Base-by-base conservation (phyloP, 129 eudicot species). In the Escallonia rubra region DNA sequence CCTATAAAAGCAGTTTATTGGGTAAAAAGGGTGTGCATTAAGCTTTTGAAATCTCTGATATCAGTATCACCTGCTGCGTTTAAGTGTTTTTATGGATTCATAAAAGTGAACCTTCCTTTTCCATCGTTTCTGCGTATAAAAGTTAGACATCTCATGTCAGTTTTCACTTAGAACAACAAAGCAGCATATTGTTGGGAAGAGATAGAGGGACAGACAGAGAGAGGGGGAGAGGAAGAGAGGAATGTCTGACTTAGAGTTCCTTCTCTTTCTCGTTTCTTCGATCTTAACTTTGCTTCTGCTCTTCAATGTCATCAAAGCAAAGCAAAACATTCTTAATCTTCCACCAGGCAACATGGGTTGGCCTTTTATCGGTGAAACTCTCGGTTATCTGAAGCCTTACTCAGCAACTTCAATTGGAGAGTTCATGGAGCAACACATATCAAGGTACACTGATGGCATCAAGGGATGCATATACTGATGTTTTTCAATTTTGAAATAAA, bases 291-390 rank as follows among this genome's bases (percentile, higher is more conserved):
- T 78, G 4, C 41, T 15, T 48, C 61, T 79, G 55, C 43, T 86
- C 57, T 65, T 81, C 16, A 81, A 77, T 72, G 65, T 81, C 64
- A 41, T 64, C 49, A 87, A 72, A 57, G 78, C 58, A 45, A 68
- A 64, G 56, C 74, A 75, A 48, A 59, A 56, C 8, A 54, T 71
- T 42, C 72, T 48, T 2, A 84, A 89, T 71, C 96, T 93, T 63
- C 98, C 98, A 40, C 98, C 98, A 0, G 98, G 98, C 4, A 84
- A 67, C 72, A 86, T 84, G 89, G 96, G 96, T 45, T 93, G 88
- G 90, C 98, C 98, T 49, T 93, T 93, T 53, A 82, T 93, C 63
- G 98, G 98, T 8, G 96, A 93, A 77, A 93, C 98, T 59, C 80
- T 93, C 43, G 89, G 87, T n/a, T 93, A 89, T 60, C 80, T 93